phyloP scores from a whole-genome alignment of 1,139 yeast species.

The Geotrichum histeridarum region DNA sequence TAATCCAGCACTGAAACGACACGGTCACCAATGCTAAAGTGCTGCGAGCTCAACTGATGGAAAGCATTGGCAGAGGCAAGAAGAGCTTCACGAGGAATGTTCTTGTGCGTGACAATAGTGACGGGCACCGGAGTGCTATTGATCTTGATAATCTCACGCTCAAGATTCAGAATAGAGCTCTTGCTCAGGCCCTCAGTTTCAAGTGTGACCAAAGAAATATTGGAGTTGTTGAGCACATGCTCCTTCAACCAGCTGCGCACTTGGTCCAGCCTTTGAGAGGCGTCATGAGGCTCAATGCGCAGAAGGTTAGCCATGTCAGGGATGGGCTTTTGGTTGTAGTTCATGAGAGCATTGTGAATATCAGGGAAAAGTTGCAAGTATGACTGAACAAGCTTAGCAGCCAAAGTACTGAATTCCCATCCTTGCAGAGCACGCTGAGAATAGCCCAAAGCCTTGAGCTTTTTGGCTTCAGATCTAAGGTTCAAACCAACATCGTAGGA shows the following conservation, averaged over 20 bases:
- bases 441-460: slow-evolving; percentile 83
- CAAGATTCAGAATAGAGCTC: slow-evolving; percentile 63
- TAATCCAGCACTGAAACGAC: slow-evolving; percentile 79
- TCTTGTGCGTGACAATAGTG: slow-evolving; percentile 49
- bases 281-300: slow-evolving; percentile 40
- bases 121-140: slow-evolving; percentile 24
- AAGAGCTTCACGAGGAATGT: slow-evolving; percentile 82
- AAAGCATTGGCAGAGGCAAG: slow-evolving; percentile 71
- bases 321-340: slow-evolving; percentile 34
- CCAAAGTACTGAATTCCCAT: slow-evolving; percentile 83
- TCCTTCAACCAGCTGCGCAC: slow-evolving; percentile 45
- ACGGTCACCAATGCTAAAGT: slow-evolving; percentile 82
- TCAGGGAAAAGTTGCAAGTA: slow-evolving; percentile 60
- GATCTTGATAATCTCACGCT: slow-evolving; percentile 51
- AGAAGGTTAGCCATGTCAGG: slow-evolving; percentile 44
- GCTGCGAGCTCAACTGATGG: slow-evolving; percentile 67
- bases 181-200: slow-evolving; percentile 77
- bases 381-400: slow-evolving; percentile 58
- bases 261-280: slow-evolving; percentile 38
- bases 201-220: slow-evolving; percentile 59
- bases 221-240: slow-evolving; percentile 44
- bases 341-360: slow-evolving; percentile 47
- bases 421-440: slow-evolving; percentile 60
- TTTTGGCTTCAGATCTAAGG: slow-evolving; percentile 72
- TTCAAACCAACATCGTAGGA: slow-evolving; percentile 77